phyloP scores from a whole-genome alignment of 495 filamentous ascomycete genomes.

The Penicillium silybi region DNA sequence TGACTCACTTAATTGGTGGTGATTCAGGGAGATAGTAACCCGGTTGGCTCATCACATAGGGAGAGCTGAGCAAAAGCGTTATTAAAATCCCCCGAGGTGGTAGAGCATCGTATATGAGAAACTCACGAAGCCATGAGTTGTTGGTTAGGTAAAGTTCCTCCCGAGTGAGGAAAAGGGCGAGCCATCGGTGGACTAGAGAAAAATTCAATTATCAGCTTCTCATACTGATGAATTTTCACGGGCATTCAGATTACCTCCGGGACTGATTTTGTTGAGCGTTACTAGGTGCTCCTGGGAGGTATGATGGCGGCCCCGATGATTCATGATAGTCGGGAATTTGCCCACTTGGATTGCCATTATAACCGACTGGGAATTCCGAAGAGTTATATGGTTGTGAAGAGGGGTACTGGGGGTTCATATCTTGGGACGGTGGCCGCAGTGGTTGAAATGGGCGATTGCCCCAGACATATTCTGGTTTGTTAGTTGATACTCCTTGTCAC shows the following conservation, averaged over 20 bases:
- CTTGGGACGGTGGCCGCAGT: constrained; percentile 11
- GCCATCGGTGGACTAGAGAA: constrained; percentile 16
- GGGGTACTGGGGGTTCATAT: constrained; percentile 17
- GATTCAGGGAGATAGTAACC: constrained; percentile 22
- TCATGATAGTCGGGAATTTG: constrained; percentile 11
- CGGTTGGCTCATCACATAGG: constrained; percentile 25
- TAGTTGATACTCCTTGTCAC: neutral
- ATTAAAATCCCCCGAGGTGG: neutral
- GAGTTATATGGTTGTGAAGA: constrained; percentile 18
- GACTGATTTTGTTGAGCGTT: constrained; percentile 13
- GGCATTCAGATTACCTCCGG: constrained; percentile 10
- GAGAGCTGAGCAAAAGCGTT: constrained; percentile 1
- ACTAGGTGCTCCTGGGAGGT: constrained; percentile 11
- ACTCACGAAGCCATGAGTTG: constrained; percentile 23
- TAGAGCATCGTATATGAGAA: neutral
- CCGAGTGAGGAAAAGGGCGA: constrained; percentile 16
- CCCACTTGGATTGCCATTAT: constrained; percentile 9
- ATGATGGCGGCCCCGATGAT: constrained; percentile 11
- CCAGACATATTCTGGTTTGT: constrained; percentile 23
- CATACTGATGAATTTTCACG: neutral
- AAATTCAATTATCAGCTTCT: neutral
- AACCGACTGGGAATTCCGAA: constrained; percentile 13
- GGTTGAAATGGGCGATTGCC: constrained; percentile 21
- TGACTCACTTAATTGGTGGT: constrained; percentile 17
- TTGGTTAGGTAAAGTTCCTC: constrained; percentile 10